phyloP scores from a whole-genome alignment of 441 rosid genomes.

The Sinapis alba region DNA sequence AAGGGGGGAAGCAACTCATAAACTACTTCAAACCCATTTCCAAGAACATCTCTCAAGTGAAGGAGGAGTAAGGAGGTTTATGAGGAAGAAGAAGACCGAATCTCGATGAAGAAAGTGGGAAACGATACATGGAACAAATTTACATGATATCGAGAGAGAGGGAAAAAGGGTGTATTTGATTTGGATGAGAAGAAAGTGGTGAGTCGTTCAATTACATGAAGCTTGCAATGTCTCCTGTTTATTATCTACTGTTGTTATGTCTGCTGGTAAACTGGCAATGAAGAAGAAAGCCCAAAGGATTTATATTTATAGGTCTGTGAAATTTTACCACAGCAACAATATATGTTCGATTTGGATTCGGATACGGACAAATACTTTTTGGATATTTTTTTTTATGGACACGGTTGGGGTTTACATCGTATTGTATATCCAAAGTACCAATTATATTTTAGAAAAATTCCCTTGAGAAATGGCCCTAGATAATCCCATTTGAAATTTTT shows the following conservation, averaged over 20 bases:
- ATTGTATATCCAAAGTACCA: too few species aligned
- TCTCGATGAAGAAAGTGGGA: slow-evolving; percentile 22
- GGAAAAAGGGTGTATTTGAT: neutral
- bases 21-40: slow-evolving; percentile 26
- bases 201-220: slow-evolving; percentile 28
- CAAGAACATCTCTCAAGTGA: neutral
- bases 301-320: slow-evolving; percentile 40
- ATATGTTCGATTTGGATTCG: too few species aligned
- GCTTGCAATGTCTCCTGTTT: slow-evolving; percentile 12
- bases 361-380: too few species aligned
- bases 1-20: slow-evolving; percentile 1
- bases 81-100: slow-evolving; percentile 8
- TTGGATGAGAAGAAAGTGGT: slow-evolving; percentile 11
- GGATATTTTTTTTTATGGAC: too few species aligned
- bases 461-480: too few species aligned
- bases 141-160: slow-evolving; percentile 32
- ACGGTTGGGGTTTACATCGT: too few species aligned
- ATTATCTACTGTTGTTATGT: slow-evolving; percentile 16
- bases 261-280: slow-evolving; percentile 31
- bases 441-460: too few species aligned
- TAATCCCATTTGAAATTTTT: too few species aligned
- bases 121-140: slow-evolving; percentile 13
- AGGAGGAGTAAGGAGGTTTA: neutral
- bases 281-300: slow-evolving; percentile 30
- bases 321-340: too few species aligned